These are phyloP conservation scores for Coemansia erecta DNA, from an alignment of 192 early-diverging fungal species.

Conservation along the genomic window DNA sequence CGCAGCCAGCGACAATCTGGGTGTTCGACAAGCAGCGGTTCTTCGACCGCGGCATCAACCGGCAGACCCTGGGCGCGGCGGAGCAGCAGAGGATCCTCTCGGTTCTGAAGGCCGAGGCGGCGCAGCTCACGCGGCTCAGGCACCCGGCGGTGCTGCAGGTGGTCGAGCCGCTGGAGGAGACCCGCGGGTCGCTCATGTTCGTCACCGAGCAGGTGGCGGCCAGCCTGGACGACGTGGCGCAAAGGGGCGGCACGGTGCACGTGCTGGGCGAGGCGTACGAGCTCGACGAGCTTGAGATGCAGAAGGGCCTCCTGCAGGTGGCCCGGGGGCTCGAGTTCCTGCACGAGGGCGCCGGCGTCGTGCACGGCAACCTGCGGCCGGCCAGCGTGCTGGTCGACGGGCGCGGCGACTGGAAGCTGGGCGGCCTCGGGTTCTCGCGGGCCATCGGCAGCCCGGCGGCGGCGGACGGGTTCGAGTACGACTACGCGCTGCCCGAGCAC, in stretches of 20 bases:
- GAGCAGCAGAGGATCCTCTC: slow-evolving; percentile 58
- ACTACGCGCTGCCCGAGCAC: slow-evolving; percentile 58
- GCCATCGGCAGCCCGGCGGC: slow-evolving; percentile 28
- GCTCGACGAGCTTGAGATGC: slow-evolving; percentile 78
- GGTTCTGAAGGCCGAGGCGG: slow-evolving; percentile 62
- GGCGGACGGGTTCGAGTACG: slow-evolving; percentile 53
- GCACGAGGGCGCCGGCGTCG: slow-evolving; percentile 67
- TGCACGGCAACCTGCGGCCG: slow-evolving; percentile 73
- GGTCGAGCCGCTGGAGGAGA: slow-evolving; percentile 70
- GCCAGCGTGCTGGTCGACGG: slow-evolving; percentile 72
- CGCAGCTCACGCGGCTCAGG: slow-evolving; percentile 67
- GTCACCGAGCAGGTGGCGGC: slow-evolving; percentile 72
- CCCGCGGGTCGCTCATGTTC: slow-evolving; percentile 66
- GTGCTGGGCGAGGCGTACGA: slow-evolving; percentile 59
- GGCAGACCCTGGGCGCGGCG: slow-evolving; percentile 46
- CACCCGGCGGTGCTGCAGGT: slow-evolving; percentile 78
- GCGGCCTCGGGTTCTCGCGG: slow-evolving; percentile 69
- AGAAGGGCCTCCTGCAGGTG: slow-evolving; percentile 74
- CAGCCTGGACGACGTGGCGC: slow-evolving; percentile 65
- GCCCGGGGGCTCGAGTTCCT: slow-evolving; percentile 74
- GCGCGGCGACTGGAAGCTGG: slow-evolving; percentile 82
- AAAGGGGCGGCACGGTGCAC: slow-evolving; percentile 6
- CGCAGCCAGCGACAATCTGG: slow-evolving; percentile 66
- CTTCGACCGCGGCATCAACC: slow-evolving; percentile 56
- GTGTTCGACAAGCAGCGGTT: slow-evolving; percentile 70